Evolutionary conservation across 441 rosid genomes (phyloP).

Genomic region (Kokia cookei): DNA sequence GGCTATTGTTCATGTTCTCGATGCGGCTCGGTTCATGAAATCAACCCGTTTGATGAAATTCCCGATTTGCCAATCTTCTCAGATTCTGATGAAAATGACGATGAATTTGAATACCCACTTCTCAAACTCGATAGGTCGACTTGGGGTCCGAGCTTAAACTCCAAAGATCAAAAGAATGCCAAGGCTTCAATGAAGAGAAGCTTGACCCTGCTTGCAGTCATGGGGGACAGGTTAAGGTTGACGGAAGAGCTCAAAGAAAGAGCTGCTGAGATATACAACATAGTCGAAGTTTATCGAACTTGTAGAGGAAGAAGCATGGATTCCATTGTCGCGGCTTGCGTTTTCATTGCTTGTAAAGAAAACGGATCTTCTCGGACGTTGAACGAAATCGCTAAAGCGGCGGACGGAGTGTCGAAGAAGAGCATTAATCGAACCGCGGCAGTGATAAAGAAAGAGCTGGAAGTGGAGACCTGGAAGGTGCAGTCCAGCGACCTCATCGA

Average conservation of each 20-base stretch:
- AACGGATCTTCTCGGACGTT: slow-evolving; percentile 6
- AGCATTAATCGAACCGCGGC: slow-evolving; percentile 12
- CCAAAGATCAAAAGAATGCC: not conserved
- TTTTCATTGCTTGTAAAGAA: slow-evolving; percentile 30
- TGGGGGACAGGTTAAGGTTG: slow-evolving; percentile 49
- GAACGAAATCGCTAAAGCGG: slow-evolving; percentile 20
- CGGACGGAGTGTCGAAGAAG: slow-evolving; percentile 11
- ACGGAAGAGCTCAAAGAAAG: slow-evolving; percentile 39
- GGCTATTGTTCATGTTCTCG: not conserved
- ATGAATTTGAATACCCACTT: not conserved
- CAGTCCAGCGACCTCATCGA: slow-evolving; percentile 22
- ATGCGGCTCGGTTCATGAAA: slow-evolving; percentile 2
- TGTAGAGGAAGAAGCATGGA: slow-evolving; percentile 29
- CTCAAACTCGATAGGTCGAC: not conserved
- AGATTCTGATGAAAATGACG: not conserved
- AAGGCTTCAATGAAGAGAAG: slow-evolving; percentile 28
- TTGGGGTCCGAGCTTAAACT: not conserved
- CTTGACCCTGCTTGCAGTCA: slow-evolving; percentile 29
- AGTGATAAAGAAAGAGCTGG: slow-evolving; percentile 18
- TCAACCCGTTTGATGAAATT: slow-evolving; percentile 5
- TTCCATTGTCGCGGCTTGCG: slow-evolving; percentile 32
- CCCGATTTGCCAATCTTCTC: slow-evolving; percentile 11
- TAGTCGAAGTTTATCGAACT: slow-evolving; percentile 27
- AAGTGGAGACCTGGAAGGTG: slow-evolving; percentile 28
- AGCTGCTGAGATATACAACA: slow-evolving; percentile 32